Percentiles rank a stretch among this genome's conserved stretches.
These are phyloP conservation scores for Globisporangium cederbergense DNA, from an alignment of 352 stramenopile genomes.

Conservation along the genomic window DNA sequence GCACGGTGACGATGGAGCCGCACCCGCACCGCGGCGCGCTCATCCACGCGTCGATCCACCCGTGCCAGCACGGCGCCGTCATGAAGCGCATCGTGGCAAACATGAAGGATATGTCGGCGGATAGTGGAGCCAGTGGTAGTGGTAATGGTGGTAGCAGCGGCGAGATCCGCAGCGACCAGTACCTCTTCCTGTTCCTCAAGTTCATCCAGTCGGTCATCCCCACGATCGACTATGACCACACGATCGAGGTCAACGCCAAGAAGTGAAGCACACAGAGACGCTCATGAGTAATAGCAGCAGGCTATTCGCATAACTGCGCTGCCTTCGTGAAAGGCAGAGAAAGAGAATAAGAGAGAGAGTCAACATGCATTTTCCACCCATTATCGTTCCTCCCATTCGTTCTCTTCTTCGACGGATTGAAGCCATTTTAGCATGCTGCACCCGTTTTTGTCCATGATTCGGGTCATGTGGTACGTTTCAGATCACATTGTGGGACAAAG, in stretches of 20 bases:
- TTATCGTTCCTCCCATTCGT: neutral
- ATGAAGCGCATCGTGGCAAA: slow-evolving; percentile 98
- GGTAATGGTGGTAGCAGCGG: slow-evolving; percentile 27
- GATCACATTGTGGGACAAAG: neutral
- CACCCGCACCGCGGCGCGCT: slow-evolving; percentile 91
- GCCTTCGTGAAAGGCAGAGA: neutral
- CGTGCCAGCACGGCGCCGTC: slow-evolving; percentile 96
- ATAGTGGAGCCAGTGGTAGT: slow-evolving; percentile 6
- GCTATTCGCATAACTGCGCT: neutral
- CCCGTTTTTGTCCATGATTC: neutral
- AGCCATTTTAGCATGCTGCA: neutral
- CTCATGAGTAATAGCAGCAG: neutral
- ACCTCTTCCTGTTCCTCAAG: slow-evolving; percentile 99
- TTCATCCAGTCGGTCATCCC: slow-evolving; percentile 99
- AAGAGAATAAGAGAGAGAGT: neutral
- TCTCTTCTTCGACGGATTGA: neutral
- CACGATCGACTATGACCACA: slow-evolving; percentile 99
- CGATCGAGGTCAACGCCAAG: slow-evolving; percentile 93
- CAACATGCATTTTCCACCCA: neutral
- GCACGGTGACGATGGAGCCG: slow-evolving; percentile 98
- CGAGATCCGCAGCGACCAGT: slow-evolving; percentile 93
- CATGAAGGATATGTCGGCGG: slow-evolving; percentile 62
- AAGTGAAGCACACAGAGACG: slow-evolving; percentile 15
- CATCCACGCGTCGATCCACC: slow-evolving; percentile 96
- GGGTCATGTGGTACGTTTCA: neutral